Percentiles rank a stretch among this genome's conserved stretches.
Evolutionary conservation across 306 rosid genomes (phyloP).

Genomic region (Sophora flavescens): DNA sequence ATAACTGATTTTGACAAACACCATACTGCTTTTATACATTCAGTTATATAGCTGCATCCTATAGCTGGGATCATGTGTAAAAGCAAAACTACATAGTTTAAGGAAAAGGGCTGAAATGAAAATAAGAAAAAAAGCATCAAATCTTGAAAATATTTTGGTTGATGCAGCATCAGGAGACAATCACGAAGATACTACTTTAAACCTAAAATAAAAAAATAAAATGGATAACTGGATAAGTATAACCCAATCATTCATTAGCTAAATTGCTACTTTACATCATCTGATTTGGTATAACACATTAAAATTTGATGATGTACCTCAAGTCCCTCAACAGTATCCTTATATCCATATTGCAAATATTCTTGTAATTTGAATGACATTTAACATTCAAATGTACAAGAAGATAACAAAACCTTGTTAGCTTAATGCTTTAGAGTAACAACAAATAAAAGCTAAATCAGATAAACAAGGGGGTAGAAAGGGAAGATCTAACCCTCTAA

Average conservation of each 20-base stretch:
- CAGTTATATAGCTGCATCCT: constrained; percentile 7
- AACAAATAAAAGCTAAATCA: constrained; percentile 1
- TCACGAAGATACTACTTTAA: constrained; percentile 7
- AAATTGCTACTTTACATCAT: constrained; percentile 24
- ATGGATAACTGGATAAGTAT: neutral
- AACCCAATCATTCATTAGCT: constrained; percentile 22
- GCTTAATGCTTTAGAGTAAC: constrained; percentile 16
- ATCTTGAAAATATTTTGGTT: neutral
- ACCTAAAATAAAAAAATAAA: neutral
- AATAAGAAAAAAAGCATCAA: neutral
- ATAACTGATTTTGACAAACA: neutral
- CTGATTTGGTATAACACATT: constrained; percentile 16
- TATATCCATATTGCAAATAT: constrained; percentile 85
- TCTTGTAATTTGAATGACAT: constrained; percentile 63
- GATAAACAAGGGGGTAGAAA: constrained; percentile 5
- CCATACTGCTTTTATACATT: constrained; percentile 2
- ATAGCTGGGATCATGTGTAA: constrained; percentile 1
- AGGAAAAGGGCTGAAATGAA: neutral
- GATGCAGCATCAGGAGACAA: neutral
- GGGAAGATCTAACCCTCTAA: neutral
- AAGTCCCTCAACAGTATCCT: constrained; percentile 92
- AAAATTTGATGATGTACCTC: constrained; percentile 65
- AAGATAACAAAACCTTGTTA: constrained; percentile 1
- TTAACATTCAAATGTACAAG: constrained; percentile 23
- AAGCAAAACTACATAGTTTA: neutral